Conservation (phyloP, 2,329 filamentous ascomycete species). For the Sporothrix variecibatus region DNA sequence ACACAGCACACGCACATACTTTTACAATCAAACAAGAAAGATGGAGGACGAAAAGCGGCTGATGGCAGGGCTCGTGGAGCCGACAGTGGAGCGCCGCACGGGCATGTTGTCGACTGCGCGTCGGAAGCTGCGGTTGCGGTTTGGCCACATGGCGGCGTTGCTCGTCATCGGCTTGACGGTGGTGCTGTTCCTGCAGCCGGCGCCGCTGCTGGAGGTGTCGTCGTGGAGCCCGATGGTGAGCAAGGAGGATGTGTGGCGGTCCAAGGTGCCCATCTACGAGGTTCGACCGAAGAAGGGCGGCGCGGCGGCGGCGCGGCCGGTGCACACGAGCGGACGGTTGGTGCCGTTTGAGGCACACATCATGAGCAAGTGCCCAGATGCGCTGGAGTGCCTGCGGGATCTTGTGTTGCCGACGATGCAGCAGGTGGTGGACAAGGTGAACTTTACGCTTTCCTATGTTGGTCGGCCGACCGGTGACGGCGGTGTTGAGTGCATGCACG, state of each 20-base stretch:
- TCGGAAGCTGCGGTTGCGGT: slow-evolving; percentile 24
- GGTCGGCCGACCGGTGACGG: slow-evolving; percentile 77
- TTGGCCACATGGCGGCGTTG: slow-evolving; percentile 21
- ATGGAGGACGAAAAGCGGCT: slow-evolving; percentile 32
- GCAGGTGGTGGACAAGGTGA: slow-evolving; percentile 75
- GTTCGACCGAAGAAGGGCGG: background rate
- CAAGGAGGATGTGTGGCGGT: background rate
- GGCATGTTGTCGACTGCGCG: background rate
- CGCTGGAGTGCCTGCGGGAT: slow-evolving; percentile 75
- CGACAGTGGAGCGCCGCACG: slow-evolving; percentile 2
- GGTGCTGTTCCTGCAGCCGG: slow-evolving; percentile 26
- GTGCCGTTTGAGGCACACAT: slow-evolving; percentile 92
- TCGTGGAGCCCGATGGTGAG: slow-evolving; percentile 4
- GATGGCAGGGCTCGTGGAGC: slow-evolving; percentile 18
- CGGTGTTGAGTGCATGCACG: slow-evolving; percentile 86
- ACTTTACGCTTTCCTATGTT: slow-evolving; percentile 90
- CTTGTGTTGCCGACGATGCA: slow-evolving; percentile 87
- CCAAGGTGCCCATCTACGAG: background rate
- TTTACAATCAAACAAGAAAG: background rate
- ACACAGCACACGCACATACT: background rate
- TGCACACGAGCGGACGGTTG: slow-evolving; percentile 34
- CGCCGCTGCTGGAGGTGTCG: slow-evolving; percentile 12
- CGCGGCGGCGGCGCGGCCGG: slow-evolving; percentile 20
- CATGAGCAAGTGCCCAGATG: slow-evolving; percentile 96
- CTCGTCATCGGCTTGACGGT: slow-evolving; percentile 25